These are phyloP conservation scores for Talaromyces sp. DNA, from an alignment of 2,329 filamentous ascomycete genomes.

Conservation along the genomic window DNA sequence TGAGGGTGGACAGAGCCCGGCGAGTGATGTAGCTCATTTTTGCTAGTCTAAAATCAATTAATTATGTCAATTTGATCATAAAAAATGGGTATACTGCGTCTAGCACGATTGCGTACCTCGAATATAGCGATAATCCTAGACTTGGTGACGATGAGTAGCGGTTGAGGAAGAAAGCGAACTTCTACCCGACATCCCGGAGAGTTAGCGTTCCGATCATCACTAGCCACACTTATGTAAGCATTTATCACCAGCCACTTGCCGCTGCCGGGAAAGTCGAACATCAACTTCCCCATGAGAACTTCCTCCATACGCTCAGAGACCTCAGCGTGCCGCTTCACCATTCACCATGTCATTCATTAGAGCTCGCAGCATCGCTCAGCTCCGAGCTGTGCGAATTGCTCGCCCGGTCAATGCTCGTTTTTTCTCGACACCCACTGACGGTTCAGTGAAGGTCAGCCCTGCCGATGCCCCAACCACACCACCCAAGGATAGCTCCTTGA, in stretches of 20 bases:
- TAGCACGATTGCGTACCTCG: conserved; percentile 4
- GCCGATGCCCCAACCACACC: conserved; percentile 43
- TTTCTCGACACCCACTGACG: conserved; percentile 44
- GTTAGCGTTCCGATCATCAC: conserved; percentile 11
- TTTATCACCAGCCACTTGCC: conserved; percentile 14
- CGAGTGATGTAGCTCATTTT: conserved; percentile 91
- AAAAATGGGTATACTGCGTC: conserved; percentile 13
- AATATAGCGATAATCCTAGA: conserved; percentile 7
- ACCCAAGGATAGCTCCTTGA: conserved; percentile 44
- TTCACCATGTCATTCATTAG: conserved; percentile 64
- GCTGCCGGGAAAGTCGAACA: conserved; percentile 13
- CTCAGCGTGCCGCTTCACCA: conserved; percentile 5
- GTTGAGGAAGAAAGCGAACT: conserved; percentile 32
- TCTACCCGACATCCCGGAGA: conserved; percentile 18
- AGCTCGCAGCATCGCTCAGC: conserved; percentile 42
- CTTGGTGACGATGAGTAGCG: conserved; percentile 20
- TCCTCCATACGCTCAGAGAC: conserved; percentile 19
- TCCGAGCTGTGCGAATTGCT: conserved; percentile 31
- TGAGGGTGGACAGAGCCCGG: conserved; percentile 94
- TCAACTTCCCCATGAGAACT: conserved; percentile 12
- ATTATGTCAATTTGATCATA: background rate
- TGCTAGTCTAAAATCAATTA: conserved; percentile 34
- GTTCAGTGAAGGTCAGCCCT: conserved; percentile 53
- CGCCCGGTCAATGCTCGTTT: conserved; percentile 37
- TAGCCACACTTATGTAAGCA: conserved; percentile 19